Base-by-base conservation (phyloP, 768 basidiomycete species). In the Austroboletus eburneus region DNA sequence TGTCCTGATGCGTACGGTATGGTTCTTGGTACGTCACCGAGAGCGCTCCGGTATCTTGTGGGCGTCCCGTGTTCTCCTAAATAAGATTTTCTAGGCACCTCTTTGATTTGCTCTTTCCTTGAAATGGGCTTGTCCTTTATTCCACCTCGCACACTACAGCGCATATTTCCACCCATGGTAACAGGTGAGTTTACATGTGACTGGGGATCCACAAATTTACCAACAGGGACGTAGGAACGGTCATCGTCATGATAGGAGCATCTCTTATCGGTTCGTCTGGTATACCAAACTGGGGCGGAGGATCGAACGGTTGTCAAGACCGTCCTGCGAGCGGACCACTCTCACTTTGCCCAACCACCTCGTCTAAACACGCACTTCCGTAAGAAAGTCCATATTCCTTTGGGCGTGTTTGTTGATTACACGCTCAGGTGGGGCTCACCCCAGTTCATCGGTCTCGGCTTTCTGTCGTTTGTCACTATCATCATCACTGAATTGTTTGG, bases 1-100 rank as follows among this genome's bases (percentile, higher is more conserved):
- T 91, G 87, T 63, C 88, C 86, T 0, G 85, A 89, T 45, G 88
- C 87, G 0, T 91, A 85, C 57, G 88, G 89, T 20, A 84, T 76
- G 68, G 69, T 91, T 4, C 74, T 91, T 23, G 85, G 88, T 80
- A 55, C 36, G 69, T 53, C 14, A 21, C 37, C 1, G 10, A 3
- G 7, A 27, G 27, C 27, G 12, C 12, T 17, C 6, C 12, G 3
- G 4, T 9, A 5, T 39, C 5, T 27, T 27, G 12, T 27, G 7
- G 27, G n/a, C n/a, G n/a, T n/a, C n/a, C n/a, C n/a, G n/a, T 16
- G 21, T 22, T 24, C 20, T 37, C 8, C 4, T 23, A 30, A 29
- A 5, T 42, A 14, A 12, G 3, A 27, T 20, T 2, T 13, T 53
- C 8, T 52, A 83, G 86, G 87, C 10, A 88, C 89, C 0, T 83